Percentiles rank a stretch among this genome's conserved stretches.
phyloP scores from a whole-genome alignment of 2,329 filamentous ascomycete species.

The Emmonsiellopsis sp. region DNA sequence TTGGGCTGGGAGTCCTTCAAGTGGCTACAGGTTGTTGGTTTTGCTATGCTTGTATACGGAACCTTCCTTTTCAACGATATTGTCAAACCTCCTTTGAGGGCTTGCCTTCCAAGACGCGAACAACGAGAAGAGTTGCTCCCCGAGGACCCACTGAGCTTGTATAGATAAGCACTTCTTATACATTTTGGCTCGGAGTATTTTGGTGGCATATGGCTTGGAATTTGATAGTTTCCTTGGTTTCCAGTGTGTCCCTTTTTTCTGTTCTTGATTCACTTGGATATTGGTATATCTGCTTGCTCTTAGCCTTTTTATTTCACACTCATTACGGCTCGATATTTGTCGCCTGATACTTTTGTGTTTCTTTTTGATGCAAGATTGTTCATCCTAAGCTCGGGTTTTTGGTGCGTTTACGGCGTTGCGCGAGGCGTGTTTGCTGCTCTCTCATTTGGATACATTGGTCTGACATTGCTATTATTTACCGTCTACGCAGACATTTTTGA shows the following conservation, averaged over 20 bases:
- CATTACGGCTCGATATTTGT: no score
- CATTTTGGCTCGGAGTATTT: neutral
- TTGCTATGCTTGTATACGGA: constrained; percentile 83
- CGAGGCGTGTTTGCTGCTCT: no score
- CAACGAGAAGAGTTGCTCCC: constrained; percentile 50
- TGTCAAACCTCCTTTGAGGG: constrained; percentile 68
- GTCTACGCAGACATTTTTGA: no score
- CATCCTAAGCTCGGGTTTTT: no score
- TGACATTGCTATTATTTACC: no score
- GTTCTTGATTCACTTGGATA: neutral
- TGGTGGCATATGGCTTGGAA: neutral
- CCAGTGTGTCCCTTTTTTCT: neutral
- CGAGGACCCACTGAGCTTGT: constrained; percentile 76
- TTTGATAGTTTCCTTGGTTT: neutral
- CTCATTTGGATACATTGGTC: no score
- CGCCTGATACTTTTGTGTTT: no score
- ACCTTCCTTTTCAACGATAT: constrained; percentile 96
- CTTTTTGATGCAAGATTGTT: no score
- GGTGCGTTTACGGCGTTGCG: no score
- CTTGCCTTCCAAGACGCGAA: constrained; percentile 46
- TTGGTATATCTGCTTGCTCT: neutral
- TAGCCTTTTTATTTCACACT: no score
- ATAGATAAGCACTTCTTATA: constrained; percentile 13
- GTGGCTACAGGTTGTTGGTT: constrained; percentile 86
- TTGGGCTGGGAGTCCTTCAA: constrained; percentile 98